phyloP scores from a whole-genome alignment of 1,139 yeast genomes.

The Eremothecium sinecaudum region DNA sequence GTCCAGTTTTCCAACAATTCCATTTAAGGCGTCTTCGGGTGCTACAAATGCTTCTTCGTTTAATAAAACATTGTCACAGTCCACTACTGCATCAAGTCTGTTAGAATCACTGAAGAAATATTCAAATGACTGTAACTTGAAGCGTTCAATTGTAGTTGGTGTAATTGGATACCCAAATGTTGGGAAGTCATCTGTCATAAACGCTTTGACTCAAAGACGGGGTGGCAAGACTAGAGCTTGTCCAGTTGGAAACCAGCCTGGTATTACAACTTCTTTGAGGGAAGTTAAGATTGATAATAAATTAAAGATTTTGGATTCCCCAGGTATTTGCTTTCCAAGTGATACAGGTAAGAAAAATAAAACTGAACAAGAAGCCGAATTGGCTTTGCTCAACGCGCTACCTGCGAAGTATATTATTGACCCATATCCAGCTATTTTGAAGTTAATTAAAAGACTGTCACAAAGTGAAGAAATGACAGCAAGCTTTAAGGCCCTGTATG shows the following conservation, averaged over 20 bases:
- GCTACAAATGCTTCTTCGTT: conserved; percentile 58
- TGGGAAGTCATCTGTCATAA: conserved; percentile 91
- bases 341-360: conserved; percentile 42
- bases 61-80: conserved; percentile 67
- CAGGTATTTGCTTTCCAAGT: conserved; percentile 95
- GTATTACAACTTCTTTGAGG: conserved; percentile 85
- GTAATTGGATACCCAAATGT: conserved; percentile 94
- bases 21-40: conserved; percentile 60
- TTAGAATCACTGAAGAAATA: conserved; percentile 77
- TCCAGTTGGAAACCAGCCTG: conserved; percentile 97
- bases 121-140: conserved; percentile 73
- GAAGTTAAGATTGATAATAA: conserved; percentile 89
- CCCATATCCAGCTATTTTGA: conserved; percentile 72
- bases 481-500: conserved; percentile 61
- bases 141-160: conserved; percentile 90
- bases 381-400: conserved; percentile 78
- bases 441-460: conserved; percentile 66
- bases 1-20: conserved; percentile 83
- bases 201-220: conserved; percentile 78
- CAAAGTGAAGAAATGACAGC: conserved; percentile 67
- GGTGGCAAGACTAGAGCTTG: conserved; percentile 67
- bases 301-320: conserved; percentile 83
- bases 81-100: conserved; percentile 64
- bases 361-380: conserved; percentile 72
- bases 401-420: conserved; percentile 83